These are phyloP conservation scores for Pseudotsuga menziesii DNA, from an alignment of 75 land plant species.

Conservation along the genomic window DNA sequence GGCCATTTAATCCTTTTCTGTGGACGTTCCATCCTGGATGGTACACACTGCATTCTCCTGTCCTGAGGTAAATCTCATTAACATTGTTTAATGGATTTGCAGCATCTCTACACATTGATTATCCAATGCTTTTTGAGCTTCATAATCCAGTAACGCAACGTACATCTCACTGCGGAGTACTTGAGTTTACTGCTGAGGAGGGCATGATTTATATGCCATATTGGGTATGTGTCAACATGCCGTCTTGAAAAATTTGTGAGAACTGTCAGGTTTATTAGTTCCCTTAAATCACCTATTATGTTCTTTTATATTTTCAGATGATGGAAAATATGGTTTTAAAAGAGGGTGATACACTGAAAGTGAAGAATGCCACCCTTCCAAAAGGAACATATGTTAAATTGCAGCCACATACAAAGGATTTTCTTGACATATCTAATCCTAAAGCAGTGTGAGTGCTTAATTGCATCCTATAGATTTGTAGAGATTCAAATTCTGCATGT, in stretches of 20 bases:
- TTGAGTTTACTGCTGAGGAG: constrained; percentile 93
- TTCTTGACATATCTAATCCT: constrained; percentile 95
- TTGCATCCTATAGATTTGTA: neutral
- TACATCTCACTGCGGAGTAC: constrained; percentile 85
- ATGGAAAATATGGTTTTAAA: constrained; percentile 88
- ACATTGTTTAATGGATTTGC: constrained; percentile 4
- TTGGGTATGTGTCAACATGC: constrained; percentile 46
- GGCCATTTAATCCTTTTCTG: neutral
- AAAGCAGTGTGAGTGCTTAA: constrained; percentile 80
- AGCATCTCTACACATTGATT: constrained; percentile 68
- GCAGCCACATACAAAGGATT: constrained; percentile 95
- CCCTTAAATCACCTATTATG: too few species aligned
- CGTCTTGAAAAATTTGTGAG: neutral
- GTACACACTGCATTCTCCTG: neutral
- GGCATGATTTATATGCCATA: constrained; percentile 93
- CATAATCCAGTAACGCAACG: constrained; percentile 50
- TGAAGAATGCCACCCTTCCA: constrained; percentile 87
- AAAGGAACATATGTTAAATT: constrained; percentile 93
- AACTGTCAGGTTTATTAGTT: neutral
- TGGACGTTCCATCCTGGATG: neutral
- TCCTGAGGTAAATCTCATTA: too few species aligned
- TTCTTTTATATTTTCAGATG: constrained; percentile 45
- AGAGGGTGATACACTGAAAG: constrained; percentile 82
- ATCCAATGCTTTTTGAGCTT: constrained; percentile 56
- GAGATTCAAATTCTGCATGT: neutral